Conservation (phyloP, 2,329 filamentous ascomycete species). For the Trichoderma polysporum region DNA sequence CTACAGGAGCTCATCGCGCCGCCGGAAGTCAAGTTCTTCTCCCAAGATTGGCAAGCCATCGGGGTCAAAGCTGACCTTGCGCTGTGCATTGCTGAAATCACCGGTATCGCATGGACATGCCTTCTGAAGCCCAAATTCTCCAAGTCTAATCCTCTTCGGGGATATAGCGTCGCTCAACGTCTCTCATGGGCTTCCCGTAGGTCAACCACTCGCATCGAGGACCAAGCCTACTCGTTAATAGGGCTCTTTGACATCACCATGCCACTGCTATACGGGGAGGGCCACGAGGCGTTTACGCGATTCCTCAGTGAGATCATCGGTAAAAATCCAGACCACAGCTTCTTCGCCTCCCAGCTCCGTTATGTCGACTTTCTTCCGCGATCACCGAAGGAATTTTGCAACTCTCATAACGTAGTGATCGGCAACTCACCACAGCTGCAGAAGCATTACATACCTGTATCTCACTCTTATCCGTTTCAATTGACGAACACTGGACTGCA, state of each 20-base stretch:
- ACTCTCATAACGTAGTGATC: not conserved
- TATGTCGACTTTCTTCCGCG: conserved; percentile 12
- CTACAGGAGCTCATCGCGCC: conserved; percentile 29
- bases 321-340: not conserved
- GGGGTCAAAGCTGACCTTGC: conserved; percentile 2
- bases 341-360: conserved; percentile 9
- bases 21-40: conserved; percentile 20
- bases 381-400: conserved; percentile 8
- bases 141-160: conserved; percentile 15
- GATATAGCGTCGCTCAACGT: conserved; percentile 24
- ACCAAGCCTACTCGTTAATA: conserved; percentile 24
- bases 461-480: conserved; percentile 12
- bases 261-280: conserved; percentile 25
- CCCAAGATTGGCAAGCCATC: conserved; percentile 7
- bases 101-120: conserved; percentile 13
- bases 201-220: conserved; percentile 27
- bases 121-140: not conserved
- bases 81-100: conserved; percentile 11
- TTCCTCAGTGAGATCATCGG: conserved; percentile 2
- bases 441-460: not conserved
- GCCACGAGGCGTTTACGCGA: conserved; percentile 17
- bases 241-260: conserved; percentile 24
- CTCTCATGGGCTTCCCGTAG: conserved; percentile 33
- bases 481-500: not conserved
- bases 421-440: conserved; percentile 6